These are phyloP conservation scores for Mortierella sp. DNA, from an alignment of 371 early-diverging fungal species.

Conservation along the genomic window DNA sequence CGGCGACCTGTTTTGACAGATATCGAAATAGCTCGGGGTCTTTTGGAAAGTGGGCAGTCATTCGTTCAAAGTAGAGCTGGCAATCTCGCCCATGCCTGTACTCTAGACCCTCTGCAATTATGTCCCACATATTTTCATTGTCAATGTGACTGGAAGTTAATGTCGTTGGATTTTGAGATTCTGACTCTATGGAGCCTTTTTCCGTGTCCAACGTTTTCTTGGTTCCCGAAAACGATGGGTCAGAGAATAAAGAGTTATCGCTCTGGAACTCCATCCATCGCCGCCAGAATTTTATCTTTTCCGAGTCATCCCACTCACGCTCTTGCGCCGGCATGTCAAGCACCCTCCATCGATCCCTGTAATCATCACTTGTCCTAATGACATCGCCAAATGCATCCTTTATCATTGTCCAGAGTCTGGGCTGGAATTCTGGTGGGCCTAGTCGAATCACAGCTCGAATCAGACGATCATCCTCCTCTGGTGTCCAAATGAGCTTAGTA, in stretches of 20 bases:
- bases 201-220: background rate
- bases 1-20: constrained; percentile 23
- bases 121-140: constrained; percentile 38
- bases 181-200: background rate
- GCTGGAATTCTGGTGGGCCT: constrained; percentile 43
- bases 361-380: constrained; percentile 32
- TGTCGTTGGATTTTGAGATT: background rate
- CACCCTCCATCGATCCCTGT: constrained; percentile 36
- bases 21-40: constrained; percentile 36
- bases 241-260: constrained; percentile 12
- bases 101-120: constrained; percentile 50
- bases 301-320: constrained; percentile 46
- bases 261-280: constrained; percentile 41
- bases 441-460: constrained; percentile 42
- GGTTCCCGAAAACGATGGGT: background rate
- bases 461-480: constrained; percentile 48
- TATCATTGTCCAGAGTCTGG: constrained; percentile 40
- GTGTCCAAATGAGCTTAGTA: constrained; percentile 45
- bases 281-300: constrained; percentile 49
- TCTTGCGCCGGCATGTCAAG: constrained; percentile 45
- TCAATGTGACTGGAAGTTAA: background rate
- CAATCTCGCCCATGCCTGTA: constrained; percentile 52
- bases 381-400: constrained; percentile 37
- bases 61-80: constrained; percentile 36
- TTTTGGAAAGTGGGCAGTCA: constrained; percentile 29